phyloP scores from a whole-genome alignment of 1,284 basidiomycete genomes.

The Exsudoporus floridanus region DNA sequence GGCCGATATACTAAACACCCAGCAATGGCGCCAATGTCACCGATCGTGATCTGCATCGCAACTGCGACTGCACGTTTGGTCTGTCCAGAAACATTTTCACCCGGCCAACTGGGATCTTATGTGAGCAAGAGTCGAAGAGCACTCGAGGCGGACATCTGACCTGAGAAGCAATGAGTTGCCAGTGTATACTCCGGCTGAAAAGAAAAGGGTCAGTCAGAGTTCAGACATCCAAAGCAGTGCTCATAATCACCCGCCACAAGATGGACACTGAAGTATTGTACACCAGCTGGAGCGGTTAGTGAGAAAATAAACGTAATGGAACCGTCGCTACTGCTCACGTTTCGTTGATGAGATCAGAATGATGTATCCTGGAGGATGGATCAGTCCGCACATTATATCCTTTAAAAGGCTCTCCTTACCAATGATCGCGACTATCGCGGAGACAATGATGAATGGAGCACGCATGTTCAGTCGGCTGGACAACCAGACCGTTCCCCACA shows the following conservation, averaged over 20 bases:
- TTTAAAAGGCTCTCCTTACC: slow-evolving; percentile 37
- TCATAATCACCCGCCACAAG: slow-evolving; percentile 42
- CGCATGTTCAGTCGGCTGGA: slow-evolving; percentile 48
- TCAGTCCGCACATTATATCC: not conserved
- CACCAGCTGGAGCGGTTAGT: slow-evolving; percentile 40
- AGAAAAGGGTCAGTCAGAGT: not conserved
- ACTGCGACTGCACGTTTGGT: slow-evolving; percentile 67
- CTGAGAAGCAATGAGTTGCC: slow-evolving; percentile 58
- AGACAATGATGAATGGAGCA: slow-evolving; percentile 58
- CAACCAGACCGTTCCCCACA: slow-evolving; percentile 50
- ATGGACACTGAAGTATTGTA: slow-evolving; percentile 63
- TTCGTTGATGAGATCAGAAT: slow-evolving; percentile 54
- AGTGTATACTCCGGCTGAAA: slow-evolving; percentile 55
- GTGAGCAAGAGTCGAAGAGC: slow-evolving; percentile 7
- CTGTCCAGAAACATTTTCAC: slow-evolving; percentile 72
- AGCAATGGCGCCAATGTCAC: slow-evolving; percentile 63
- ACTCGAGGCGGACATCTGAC: slow-evolving; percentile 14
- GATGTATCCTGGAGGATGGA: slow-evolving; percentile 50
- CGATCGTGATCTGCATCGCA: slow-evolving; percentile 68
- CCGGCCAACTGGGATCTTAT: slow-evolving; percentile 49
- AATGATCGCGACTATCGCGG: slow-evolving; percentile 53
- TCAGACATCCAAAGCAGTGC: not conserved
- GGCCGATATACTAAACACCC: slow-evolving; percentile 57
- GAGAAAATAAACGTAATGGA: slow-evolving; percentile 1
- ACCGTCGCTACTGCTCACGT: slow-evolving; percentile 32